Conservation (phyloP, 2,329 filamentous ascomycete genomes). For the Monilinia vaccinii-corymbosi region DNA sequence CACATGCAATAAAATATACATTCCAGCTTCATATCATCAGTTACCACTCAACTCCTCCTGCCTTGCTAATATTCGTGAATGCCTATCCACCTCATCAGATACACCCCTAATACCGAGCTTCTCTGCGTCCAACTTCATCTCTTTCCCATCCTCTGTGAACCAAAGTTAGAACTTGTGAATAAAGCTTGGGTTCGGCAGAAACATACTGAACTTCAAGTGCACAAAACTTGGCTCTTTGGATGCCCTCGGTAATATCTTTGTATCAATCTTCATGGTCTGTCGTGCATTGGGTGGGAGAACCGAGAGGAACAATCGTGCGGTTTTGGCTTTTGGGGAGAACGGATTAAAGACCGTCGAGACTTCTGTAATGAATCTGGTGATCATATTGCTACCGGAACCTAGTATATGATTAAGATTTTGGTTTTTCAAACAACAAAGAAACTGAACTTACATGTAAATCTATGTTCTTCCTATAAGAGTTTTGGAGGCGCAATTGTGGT, state of each 20-base stretch:
- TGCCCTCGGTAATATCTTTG: slow-evolving; percentile 62
- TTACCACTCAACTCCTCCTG: slow-evolving; percentile 63
- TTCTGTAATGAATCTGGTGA: slow-evolving; percentile 78
- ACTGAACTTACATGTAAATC: slow-evolving; percentile 1
- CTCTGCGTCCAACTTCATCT: slow-evolving; percentile 73
- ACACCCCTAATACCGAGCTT: slow-evolving; percentile 79
- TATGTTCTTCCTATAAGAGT: background rate
- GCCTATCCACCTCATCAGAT: slow-evolving; percentile 79
- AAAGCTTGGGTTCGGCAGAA: background rate
- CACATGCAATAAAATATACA: slow-evolving; percentile 20
- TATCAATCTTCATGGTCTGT: slow-evolving; percentile 66
- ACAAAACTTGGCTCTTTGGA: slow-evolving; percentile 62
- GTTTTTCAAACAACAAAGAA: background rate
- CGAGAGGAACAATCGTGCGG: slow-evolving; percentile 80
- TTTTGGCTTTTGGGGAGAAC: slow-evolving; percentile 69
- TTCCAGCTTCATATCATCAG: slow-evolving; percentile 12
- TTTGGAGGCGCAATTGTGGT: background rate
- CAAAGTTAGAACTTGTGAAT: slow-evolving; percentile 17
- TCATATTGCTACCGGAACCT: slow-evolving; percentile 46
- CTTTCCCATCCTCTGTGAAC: slow-evolving; percentile 76
- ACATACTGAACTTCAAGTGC: slow-evolving; percentile 75
- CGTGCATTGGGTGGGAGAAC: slow-evolving; percentile 74
- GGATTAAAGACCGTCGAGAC: slow-evolving; percentile 87
- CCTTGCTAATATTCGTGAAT: slow-evolving; percentile 74
- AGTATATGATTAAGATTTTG: background rate